These are phyloP conservation scores for Punica granatum DNA, from an alignment of 345 rosid species.

Conservation along the genomic window DNA sequence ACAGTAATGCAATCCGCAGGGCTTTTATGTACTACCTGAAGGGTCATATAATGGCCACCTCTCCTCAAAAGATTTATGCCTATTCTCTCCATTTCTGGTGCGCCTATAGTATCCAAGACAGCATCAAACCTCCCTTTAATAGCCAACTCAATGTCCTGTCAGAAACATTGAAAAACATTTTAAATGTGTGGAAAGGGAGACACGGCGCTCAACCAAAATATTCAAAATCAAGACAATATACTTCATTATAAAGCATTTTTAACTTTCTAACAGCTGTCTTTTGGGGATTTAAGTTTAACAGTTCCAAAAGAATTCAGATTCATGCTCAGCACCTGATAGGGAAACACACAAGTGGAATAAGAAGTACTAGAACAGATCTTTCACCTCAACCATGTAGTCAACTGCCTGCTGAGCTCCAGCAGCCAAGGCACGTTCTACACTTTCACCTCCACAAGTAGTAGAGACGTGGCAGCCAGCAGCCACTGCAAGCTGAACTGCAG, in stretches of 20 bases:
- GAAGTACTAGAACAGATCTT: not conserved
- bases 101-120: constrained; percentile 94
- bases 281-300: not conserved
- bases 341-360: not conserved
- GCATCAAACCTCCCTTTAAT: constrained; percentile 85
- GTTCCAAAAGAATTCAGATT: not conserved
- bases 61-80: constrained; percentile 67
- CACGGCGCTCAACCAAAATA: not conserved
- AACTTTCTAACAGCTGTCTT: not conserved
- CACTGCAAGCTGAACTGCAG: constrained; percentile 82
- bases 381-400: constrained; percentile 80
- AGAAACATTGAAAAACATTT: constrained; percentile 3
- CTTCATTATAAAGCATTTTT: not conserved
- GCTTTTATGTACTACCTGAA: constrained; percentile 42
- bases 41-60: constrained; percentile 95
- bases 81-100: constrained; percentile 71
- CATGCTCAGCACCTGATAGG: not conserved
- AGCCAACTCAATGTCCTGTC: constrained; percentile 71
- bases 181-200: not conserved
- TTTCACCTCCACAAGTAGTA: constrained; percentile 77
- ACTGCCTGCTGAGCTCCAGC: constrained; percentile 91
- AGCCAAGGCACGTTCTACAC: constrained; percentile 41
- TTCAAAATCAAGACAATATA: constrained; percentile 7
- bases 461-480: constrained; percentile 72
- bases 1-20: not conserved